phyloP scores from a whole-genome alignment of 1,284 basidiomycete genomes.

The Apiotrichum sp. region DNA sequence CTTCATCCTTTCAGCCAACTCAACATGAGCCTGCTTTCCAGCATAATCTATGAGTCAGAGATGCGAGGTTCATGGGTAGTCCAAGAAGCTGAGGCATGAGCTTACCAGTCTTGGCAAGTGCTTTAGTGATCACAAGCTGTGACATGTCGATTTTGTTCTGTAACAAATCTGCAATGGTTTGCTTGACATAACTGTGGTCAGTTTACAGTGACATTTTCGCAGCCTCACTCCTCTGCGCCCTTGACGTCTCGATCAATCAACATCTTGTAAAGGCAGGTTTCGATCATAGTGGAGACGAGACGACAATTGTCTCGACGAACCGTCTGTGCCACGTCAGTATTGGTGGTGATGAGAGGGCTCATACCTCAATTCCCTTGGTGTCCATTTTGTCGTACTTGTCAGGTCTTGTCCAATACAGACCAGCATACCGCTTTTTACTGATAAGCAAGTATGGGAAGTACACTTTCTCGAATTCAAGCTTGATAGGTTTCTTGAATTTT shows the following conservation, averaged over 20 bases:
- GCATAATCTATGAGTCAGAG: constrained; percentile 28
- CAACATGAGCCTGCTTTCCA: constrained; percentile 86
- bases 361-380: constrained; percentile 91
- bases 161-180: constrained; percentile 81
- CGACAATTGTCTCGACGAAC: constrained; percentile 94
- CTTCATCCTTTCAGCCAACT: constrained; percentile 88
- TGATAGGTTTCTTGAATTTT: constrained; percentile 90
- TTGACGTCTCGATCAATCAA: constrained; percentile 87
- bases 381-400: constrained; percentile 99
- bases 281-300: constrained; percentile 89
- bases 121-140: constrained; percentile 94
- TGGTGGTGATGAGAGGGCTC: constrained; percentile 19
- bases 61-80: neutral
- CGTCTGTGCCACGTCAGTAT: constrained; percentile 51
- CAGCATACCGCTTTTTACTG: constrained; percentile 95
- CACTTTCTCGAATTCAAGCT: constrained; percentile 96
- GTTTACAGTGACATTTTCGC: neutral
- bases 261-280: constrained; percentile 94
- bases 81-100: neutral
- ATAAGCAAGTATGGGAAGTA: constrained; percentile 96
- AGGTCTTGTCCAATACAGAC: constrained; percentile 86
- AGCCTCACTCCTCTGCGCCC: constrained; percentile 74
- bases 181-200: constrained; percentile 64
- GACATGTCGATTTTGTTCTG: constrained; percentile 98
- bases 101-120: constrained; percentile 73